Evolutionary conservation across 495 filamentous ascomycete genomes (phyloP), one percentile per base, ranked within the genome.

Genomic region (Neurospora africana): DNA sequence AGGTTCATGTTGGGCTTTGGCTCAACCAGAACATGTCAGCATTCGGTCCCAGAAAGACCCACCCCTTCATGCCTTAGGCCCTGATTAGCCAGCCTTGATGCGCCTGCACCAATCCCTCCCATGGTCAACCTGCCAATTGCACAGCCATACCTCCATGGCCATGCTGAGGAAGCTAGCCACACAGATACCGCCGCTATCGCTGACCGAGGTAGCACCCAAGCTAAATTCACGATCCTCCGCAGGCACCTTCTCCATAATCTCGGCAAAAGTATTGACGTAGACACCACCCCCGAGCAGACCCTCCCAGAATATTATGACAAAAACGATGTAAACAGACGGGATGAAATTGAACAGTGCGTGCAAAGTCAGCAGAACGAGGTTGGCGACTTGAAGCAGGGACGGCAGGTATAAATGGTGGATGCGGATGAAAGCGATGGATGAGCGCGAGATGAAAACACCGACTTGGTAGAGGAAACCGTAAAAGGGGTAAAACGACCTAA

Each of bases 211-310:
- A 0, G 94, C 95, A 3, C 91, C 89, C 3, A 99, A 83, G 67
- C 91, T 94, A 77, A 97, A 98, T 82, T 99, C 95, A 21, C 95
- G 85, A 58, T 98, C 95, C 41, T 88, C 86, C 8, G 84, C 80
- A 0, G 88, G 87, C 0, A 97, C 91, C 10, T 89, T 87, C 70
- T 98, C 92, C 76, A 90, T 89, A 73, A 99, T 95, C 79, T 95
- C 91, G 1, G 94, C 93, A 81, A 97, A 99, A 0, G 94, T 97
- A 72, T 95, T 97, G 61, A 98, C 93, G 76, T 99, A 99, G 0
- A 98, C 95, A 10, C 90, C 81, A 0, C 95, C 95, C 7, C 95
- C 95, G 0, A 99, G 84, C 44, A 99, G 80, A 0, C 95, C 95
- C 78, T 97, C 95, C 95, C 95, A 98, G 78, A 98, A 97, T n/a